Evolutionary conservation across 257 asterid genomes (phyloP), one percentile per base, ranked within the genome.

Genomic region (Prunella vulgaris): DNA sequence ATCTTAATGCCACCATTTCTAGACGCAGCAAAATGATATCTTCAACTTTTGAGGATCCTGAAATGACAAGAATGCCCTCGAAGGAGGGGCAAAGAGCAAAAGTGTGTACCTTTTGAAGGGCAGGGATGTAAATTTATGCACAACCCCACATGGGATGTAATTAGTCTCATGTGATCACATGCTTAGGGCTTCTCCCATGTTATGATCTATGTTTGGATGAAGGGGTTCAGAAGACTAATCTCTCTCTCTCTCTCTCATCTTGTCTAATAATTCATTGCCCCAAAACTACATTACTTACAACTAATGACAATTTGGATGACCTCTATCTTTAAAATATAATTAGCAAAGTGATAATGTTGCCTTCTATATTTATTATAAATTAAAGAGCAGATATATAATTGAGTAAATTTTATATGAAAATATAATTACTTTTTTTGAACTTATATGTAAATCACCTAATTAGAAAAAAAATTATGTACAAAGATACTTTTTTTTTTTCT

Each of bases 101-200:
- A 46, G 66, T 60, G 48, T 24, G 37, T 17, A 56, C 9, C n/a
- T 8, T 58, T 63, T 14, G 33, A 46, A 69, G 84, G 89, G 85
- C 62, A 78, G 6, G 61, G 1, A 10, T 60, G 86, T 74, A 44
- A 78, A 60, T 79, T 77, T 60, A 57, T 44, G 77, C 79, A 76
- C 25, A 40, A 28, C 63, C 57, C 62, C 95, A 87, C 95, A 87
- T 87, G 95, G 86, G 77, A 48, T 71, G 79, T 76, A 73, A 80
- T 82, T 78, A 78, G 89, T 42, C 60, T 78, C 89, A 81, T 80
- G 94, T 85, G 89, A 63, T 76, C 91, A 85, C 92, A 87, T 87
- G 95, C 83, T 71, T 78, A 49, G 70, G 82, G 58, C 76, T 76
- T 69, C 74, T 76, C 84, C 86, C 91, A 82, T 78, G 89, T 87